Conservation (phyloP, 495 filamentous ascomycete genomes). For the Trichoderma gamsii region DNA sequence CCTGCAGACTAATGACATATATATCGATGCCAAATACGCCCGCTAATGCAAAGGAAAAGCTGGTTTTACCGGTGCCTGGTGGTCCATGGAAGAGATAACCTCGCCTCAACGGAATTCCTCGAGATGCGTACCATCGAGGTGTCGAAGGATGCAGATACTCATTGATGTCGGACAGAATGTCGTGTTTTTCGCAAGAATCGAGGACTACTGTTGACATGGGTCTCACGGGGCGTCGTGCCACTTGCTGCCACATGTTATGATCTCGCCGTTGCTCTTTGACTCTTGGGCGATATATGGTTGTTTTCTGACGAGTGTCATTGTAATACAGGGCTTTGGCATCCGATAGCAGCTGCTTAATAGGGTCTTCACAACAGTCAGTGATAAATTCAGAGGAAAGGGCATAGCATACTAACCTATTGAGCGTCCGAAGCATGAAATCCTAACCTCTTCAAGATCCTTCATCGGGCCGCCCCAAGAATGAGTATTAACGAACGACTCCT, state of each 20-base stretch:
- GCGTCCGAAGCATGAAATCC: slow-evolving; percentile 39
- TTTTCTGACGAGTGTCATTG: slow-evolving; percentile 39
- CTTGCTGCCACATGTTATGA: slow-evolving; percentile 54
- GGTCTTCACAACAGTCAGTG: slow-evolving; percentile 29
- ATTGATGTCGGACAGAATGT: slow-evolving; percentile 72
- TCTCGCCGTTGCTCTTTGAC: slow-evolving; percentile 28
- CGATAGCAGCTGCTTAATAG: slow-evolving; percentile 57
- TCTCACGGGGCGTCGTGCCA: slow-evolving; percentile 63
- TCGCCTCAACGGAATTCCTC: slow-evolving; percentile 85
- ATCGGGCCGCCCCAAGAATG: slow-evolving; percentile 24
- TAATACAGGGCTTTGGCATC: slow-evolving; percentile 49
- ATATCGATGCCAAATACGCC: slow-evolving; percentile 66
- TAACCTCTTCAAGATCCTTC: slow-evolving; percentile 36
- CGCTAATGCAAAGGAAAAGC: slow-evolving; percentile 58
- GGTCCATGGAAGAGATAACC: slow-evolving; percentile 81
- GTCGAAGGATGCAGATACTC: slow-evolving; percentile 77
- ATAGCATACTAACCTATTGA: slow-evolving; percentile 27
- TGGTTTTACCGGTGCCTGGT: slow-evolving; percentile 62
- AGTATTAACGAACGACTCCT: slow-evolving; percentile 27
- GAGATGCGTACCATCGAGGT: slow-evolving; percentile 67
- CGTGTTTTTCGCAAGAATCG: slow-evolving; percentile 65
- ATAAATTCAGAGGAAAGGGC: not conserved
- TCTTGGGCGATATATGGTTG: slow-evolving; percentile 44
- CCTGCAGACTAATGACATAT: slow-evolving; percentile 57
- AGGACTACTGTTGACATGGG: slow-evolving; percentile 81